Conservation (phyloP, 2,329 filamentous ascomycete species). For the Colletotrichum limetticola region DNA sequence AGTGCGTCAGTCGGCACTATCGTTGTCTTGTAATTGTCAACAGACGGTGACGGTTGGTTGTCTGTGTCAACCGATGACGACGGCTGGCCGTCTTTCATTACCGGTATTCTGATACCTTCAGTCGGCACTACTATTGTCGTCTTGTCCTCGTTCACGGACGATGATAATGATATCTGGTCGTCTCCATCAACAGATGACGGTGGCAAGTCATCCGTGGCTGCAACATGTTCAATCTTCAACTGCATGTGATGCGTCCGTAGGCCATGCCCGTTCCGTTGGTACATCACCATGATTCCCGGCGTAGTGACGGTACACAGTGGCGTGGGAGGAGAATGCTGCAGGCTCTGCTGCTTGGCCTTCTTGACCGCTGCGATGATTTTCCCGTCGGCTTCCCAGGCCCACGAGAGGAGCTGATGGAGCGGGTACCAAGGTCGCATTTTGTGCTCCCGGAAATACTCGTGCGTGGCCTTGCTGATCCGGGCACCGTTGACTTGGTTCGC, state of each 20-base stretch:
- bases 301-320: not conserved
- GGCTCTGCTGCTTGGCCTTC: conserved; percentile 10
- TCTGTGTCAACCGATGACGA: too few relatives aligned
- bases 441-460: not conserved
- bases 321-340: not conserved
- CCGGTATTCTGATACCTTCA: too few relatives aligned
- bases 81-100: too few relatives aligned
- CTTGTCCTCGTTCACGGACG: too few relatives aligned
- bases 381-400: conserved; percentile 15
- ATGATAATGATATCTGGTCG: too few relatives aligned
- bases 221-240: not conserved
- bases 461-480: not conserved
- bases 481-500: not conserved
- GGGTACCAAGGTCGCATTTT: conserved; percentile 4
- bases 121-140: too few relatives aligned
- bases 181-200: too few relatives aligned
- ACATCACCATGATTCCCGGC: not conserved
- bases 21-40: too few relatives aligned
- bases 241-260: not conserved
- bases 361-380: conserved; percentile 11
- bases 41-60: too few relatives aligned
- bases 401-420: conserved; percentile 22
- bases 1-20: too few relatives aligned
- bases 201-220: not conserved
- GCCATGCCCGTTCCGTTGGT: not conserved